Evolutionary conservation across 495 filamentous ascomycete genomes (phyloP).

Genomic region (Neurospora sp.): DNA sequence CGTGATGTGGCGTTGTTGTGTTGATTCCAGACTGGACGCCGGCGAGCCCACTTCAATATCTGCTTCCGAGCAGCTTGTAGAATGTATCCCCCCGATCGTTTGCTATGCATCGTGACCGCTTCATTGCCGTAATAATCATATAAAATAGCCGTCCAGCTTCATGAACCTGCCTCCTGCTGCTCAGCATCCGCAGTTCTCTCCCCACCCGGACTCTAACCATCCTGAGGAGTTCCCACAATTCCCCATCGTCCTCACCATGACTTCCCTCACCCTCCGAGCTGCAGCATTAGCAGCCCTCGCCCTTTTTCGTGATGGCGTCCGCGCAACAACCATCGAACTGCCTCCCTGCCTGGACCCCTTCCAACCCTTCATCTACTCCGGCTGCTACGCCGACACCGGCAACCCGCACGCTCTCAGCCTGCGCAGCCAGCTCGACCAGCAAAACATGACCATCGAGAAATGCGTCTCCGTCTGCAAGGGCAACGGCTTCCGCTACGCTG

Average conservation of each 20-base stretch:
- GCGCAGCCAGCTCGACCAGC: conserved; percentile 21
- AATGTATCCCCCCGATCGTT: not conserved
- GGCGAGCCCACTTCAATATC: not conserved
- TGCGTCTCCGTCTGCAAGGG: conserved; percentile 46
- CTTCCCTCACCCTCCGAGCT: conserved; percentile 14
- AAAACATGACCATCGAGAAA: conserved; percentile 41
- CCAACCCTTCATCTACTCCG: conserved; percentile 40
- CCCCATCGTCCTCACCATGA: conserved; percentile 7
- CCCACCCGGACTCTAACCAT: not conserved
- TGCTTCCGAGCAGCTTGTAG: not conserved
- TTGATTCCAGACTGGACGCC: not conserved
- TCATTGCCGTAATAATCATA: not conserved
- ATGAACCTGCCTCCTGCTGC: not conserved
- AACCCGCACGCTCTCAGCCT: conserved; percentile 29
- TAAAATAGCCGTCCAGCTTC: not conserved
- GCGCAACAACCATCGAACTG: conserved; percentile 26
- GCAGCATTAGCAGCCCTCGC: conserved; percentile 23
- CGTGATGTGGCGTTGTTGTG: not conserved
- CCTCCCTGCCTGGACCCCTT: conserved; percentile 34
- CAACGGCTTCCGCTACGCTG: conserved; percentile 45
- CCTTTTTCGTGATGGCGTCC: conserved; percentile 15
- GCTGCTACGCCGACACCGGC: conserved; percentile 37
- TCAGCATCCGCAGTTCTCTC: not conserved
- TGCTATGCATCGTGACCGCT: not conserved
- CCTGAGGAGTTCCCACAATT: not conserved